Conservation (phyloP, 208 protist species). For the Trypanosoma congolense region DNA sequence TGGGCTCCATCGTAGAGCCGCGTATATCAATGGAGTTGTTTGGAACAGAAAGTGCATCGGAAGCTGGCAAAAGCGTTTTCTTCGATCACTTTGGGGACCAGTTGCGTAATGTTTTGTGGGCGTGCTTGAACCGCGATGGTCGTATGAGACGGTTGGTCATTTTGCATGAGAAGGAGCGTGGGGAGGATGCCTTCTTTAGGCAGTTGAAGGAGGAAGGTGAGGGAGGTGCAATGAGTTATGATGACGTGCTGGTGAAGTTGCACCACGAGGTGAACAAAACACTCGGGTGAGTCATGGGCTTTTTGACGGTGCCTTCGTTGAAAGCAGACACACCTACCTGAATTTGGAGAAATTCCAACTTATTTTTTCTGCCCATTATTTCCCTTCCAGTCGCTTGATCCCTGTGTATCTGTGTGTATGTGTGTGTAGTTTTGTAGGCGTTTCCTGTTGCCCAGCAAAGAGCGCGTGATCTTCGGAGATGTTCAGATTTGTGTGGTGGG, state of each 20-base stretch:
- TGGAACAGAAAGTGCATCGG: constrained; percentile 32
- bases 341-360: too few relatives aligned
- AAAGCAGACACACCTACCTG: too few relatives aligned
- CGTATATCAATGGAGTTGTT: constrained; percentile 61
- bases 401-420: too few relatives aligned
- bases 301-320: too few relatives aligned
- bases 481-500: too few relatives aligned
- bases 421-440: too few relatives aligned
- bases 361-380: too few relatives aligned
- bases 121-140: constrained; percentile 59
- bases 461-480: too few relatives aligned
- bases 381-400: too few relatives aligned
- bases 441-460: too few relatives aligned
- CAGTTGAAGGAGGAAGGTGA: constrained; percentile 70
- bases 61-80: constrained; percentile 32
- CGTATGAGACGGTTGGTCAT: constrained; percentile 79
- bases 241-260: constrained; percentile 61
- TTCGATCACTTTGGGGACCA: constrained; percentile 64
- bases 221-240: constrained; percentile 42
- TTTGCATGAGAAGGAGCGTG: constrained; percentile 64
- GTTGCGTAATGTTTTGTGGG: constrained; percentile 67
- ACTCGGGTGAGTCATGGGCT: too few relatives aligned
- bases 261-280: constrained; percentile 58
- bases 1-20: constrained; percentile 50
- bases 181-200: constrained; percentile 78